phyloP scores from a whole-genome alignment of 1,139 yeast genomes.

The Pneumocystis oryctolagi region DNA sequence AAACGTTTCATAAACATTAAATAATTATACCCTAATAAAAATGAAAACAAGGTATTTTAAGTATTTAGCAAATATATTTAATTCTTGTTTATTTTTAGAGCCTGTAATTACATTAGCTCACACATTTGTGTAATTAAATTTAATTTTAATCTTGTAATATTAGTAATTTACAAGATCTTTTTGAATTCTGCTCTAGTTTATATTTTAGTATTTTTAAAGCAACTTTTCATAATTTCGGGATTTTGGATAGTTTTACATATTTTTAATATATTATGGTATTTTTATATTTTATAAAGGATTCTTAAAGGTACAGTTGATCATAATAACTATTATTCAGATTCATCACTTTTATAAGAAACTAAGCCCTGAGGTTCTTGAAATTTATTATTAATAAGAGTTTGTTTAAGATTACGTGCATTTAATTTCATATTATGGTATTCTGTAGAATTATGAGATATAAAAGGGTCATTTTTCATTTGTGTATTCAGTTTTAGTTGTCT shows the following conservation, averaged over 20 bases:
- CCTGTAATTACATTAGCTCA: background rate
- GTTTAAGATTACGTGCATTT: background rate
- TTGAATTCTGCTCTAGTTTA: background rate
- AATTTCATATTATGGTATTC: background rate
- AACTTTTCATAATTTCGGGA: background rate
- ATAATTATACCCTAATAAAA: background rate
- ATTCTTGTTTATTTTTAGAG: background rate
- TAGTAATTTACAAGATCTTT: too few species aligned
- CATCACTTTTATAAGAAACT: background rate
- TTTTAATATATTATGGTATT: background rate
- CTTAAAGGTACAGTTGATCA: background rate
- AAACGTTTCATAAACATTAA: background rate
- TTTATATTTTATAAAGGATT: background rate
- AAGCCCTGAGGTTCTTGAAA: background rate
- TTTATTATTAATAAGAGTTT: background rate
- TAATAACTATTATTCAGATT: background rate
- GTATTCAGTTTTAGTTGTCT: background rate
- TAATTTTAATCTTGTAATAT: too few species aligned
- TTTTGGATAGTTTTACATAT: background rate
- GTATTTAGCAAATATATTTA: background rate
- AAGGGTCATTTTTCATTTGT: background rate
- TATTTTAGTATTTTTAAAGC: background rate
- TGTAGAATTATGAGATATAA: background rate
- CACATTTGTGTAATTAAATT: too few species aligned
- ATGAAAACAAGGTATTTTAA: background rate